Base-by-base conservation (phyloP, 257 asterid genomes). In the Craterostigma plantagineum region DNA sequence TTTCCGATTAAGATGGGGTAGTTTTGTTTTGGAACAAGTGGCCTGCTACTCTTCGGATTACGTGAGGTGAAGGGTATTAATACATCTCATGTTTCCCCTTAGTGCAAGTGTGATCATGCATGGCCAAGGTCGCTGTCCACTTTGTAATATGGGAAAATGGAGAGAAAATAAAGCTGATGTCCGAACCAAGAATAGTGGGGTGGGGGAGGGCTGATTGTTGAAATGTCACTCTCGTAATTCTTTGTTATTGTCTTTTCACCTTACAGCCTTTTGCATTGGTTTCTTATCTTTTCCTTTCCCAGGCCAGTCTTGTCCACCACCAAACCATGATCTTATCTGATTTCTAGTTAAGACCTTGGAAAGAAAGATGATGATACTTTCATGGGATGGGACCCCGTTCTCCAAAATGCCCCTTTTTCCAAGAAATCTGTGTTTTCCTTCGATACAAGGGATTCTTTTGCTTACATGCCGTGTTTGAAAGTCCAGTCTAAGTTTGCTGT, bases 1-100 rank as follows among this genome's bases (percentile, higher is more conserved):
- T 49, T n/a, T 40, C 18, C 42, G 35, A 38, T 33, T 50, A 54
- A 43, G 53, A 11, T 35, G 45, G 30, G 30, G 38, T 30, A 43
- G 27, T 9, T 46, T 34, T 53, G n/a, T n/a, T n/a, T n/a, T n/a
- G n/a, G n/a, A n/a, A n/a, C n/a, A n/a, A n/a, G n/a, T n/a, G n/a
- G n/a, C n/a, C n/a, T 40, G 40, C 8, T 12, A 36, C 40, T 9
- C 14, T 12, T 9, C 8, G 14, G 11, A 36, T 36, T 9, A 10
- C 14, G 40, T 3, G 40, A 1, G 8, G 3, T 10, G 40, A 36
- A 36, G 14, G 14, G 14, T 36, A 3, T 36, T 23, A 23, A 23
- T 23, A 23, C 30, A 8, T 36, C 4, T 36, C 8, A 9, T 10
- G 14, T 36, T 36, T 9, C 11, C 11, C 3, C 14, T 4, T 36